A percentile compares a stretch with the other conserved stretches of the same genome.
These are phyloP conservation scores for Boletus reticuloceps DNA, from an alignment of 768 basidiomycete species.

Conservation along the genomic window DNA sequence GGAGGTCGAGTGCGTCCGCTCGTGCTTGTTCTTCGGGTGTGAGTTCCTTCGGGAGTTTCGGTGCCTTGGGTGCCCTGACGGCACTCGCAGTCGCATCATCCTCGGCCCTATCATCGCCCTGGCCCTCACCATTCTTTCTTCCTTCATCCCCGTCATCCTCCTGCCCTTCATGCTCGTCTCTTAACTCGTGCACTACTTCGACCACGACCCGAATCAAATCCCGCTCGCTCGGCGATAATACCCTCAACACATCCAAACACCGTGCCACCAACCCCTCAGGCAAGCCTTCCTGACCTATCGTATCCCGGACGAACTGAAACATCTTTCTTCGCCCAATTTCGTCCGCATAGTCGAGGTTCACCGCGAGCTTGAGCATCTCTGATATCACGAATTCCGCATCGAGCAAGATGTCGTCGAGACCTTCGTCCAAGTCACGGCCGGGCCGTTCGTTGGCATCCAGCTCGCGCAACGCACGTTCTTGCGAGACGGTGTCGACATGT, in stretches of 20 bases:
- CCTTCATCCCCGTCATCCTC: slow-evolving; percentile 38
- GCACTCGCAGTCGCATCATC: slow-evolving; percentile 2
- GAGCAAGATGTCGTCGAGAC: slow-evolving; percentile 34
- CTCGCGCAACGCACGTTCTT: slow-evolving; percentile 29
- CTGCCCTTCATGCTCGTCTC: slow-evolving; percentile 45
- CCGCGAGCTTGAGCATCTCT: slow-evolving; percentile 77
- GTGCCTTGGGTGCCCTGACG: slow-evolving; percentile 13
- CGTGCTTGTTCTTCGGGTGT: slow-evolving; percentile 57
- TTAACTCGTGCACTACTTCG: slow-evolving; percentile 80
- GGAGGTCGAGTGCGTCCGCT: slow-evolving; percentile 64
- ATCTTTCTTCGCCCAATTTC: slow-evolving; percentile 88
- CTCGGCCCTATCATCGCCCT: slow-evolving; percentile 7
- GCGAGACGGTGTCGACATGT: slow-evolving; percentile 39
- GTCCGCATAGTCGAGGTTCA: slow-evolving; percentile 86
- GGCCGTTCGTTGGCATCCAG: slow-evolving; percentile 36
- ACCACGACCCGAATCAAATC: slow-evolving; percentile 88
- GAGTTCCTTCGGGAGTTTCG: slow-evolving; percentile 37
- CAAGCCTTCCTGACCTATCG: slow-evolving; percentile 71
- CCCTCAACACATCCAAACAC: slow-evolving; percentile 81
- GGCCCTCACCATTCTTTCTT: slow-evolving; percentile 20
- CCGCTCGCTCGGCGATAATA: slow-evolving; percentile 67
- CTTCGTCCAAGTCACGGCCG: slow-evolving; percentile 44
- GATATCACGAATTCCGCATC: slow-evolving; percentile 61
- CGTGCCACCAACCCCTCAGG: slow-evolving; percentile 67
- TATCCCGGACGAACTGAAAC: slow-evolving; percentile 81